Evolutionary conservation across 2,329 filamentous ascomycete genomes (phyloP).

Genomic region (Fusarium annulatum): DNA sequence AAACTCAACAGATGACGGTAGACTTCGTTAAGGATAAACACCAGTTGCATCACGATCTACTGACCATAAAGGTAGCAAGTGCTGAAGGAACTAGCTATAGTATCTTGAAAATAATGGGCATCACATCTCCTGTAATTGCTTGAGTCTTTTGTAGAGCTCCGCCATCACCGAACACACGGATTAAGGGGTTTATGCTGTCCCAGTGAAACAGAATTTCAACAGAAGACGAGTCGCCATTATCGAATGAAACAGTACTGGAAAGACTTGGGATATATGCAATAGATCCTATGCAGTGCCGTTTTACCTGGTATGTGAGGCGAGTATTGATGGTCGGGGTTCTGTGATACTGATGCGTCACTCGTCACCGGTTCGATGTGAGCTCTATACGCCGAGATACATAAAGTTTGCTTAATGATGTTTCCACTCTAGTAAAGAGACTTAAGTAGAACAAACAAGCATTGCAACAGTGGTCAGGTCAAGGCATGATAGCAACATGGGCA

Average conservation of each 20-base stretch:
- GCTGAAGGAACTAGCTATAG: neutral
- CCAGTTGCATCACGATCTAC: neutral
- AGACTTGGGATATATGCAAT: neutral
- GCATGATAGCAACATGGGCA: neutral
- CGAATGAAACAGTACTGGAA: neutral
- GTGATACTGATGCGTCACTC: neutral
- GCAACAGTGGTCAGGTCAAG: neutral
- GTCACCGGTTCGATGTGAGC: neutral
- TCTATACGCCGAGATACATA: too few relatives aligned
- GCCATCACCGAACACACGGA: neutral
- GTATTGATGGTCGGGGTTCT: neutral
- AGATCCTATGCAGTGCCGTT: neutral
- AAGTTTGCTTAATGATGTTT: neutral
- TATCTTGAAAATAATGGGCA: neutral
- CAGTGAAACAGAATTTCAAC: neutral
- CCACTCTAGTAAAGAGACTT: too few relatives aligned
- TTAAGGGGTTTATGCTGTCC: neutral
- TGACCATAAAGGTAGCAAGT: fast-evolving
- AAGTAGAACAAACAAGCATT: neutral
- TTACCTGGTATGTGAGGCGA: neutral
- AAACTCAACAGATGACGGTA: too few relatives aligned
- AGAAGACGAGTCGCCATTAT: neutral
- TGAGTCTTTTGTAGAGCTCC: neutral
- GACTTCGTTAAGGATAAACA: neutral
- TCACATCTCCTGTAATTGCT: neutral